Evolutionary conservation across 2,329 filamentous ascomycete genomes (phyloP).

Genomic region (Septoria petroselini): DNA sequence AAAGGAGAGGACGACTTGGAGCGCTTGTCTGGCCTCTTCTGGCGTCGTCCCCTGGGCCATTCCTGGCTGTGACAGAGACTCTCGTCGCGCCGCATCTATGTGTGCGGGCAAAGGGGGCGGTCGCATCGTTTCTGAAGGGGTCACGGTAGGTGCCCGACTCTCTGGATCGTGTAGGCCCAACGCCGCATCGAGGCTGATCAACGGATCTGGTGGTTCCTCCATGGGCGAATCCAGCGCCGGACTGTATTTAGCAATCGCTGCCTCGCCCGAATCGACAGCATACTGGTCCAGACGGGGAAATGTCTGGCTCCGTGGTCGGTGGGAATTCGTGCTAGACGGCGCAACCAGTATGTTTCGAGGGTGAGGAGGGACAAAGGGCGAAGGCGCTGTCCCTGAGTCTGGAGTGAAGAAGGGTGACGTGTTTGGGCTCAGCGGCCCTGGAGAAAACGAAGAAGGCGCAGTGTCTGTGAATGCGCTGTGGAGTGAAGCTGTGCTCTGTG

Average conservation of each 20-base stretch:
- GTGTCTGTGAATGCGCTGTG: slow-evolving; percentile 66
- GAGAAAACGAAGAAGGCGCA: slow-evolving; percentile 65
- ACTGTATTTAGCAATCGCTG: slow-evolving; percentile 53
- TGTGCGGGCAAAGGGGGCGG: slow-evolving; percentile 46
- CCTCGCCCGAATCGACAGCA: slow-evolving; percentile 53
- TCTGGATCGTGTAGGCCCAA: slow-evolving; percentile 33
- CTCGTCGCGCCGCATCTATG: slow-evolving; percentile 24
- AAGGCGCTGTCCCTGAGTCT: slow-evolving; percentile 61
- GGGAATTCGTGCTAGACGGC: slow-evolving; percentile 55
- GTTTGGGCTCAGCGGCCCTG: slow-evolving; percentile 66
- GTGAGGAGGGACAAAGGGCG: slow-evolving; percentile 58
- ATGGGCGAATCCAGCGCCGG: slow-evolving; percentile 40
- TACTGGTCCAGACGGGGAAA: slow-evolving; percentile 70
- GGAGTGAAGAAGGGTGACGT: slow-evolving; percentile 76
- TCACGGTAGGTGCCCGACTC: slow-evolving; percentile 29
- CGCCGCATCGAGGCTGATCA: slow-evolving; percentile 43
- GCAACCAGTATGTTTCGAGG: slow-evolving; percentile 41
- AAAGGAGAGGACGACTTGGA: slow-evolving; percentile 77
- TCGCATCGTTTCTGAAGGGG: slow-evolving; percentile 41
- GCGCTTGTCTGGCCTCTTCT: slow-evolving; percentile 78
- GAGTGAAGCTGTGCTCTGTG: slow-evolving; percentile 63
- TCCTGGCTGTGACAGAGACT: slow-evolving; percentile 5
- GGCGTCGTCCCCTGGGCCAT: slow-evolving; percentile 62
- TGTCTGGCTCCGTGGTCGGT: slow-evolving; percentile 80
- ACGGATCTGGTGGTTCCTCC: slow-evolving; percentile 36